Evolutionary conservation across 2,329 filamentous ascomycete species (phyloP), one percentile per base, ranked within the genome.

Genomic region (Diaporthe citrichinensis): DNA sequence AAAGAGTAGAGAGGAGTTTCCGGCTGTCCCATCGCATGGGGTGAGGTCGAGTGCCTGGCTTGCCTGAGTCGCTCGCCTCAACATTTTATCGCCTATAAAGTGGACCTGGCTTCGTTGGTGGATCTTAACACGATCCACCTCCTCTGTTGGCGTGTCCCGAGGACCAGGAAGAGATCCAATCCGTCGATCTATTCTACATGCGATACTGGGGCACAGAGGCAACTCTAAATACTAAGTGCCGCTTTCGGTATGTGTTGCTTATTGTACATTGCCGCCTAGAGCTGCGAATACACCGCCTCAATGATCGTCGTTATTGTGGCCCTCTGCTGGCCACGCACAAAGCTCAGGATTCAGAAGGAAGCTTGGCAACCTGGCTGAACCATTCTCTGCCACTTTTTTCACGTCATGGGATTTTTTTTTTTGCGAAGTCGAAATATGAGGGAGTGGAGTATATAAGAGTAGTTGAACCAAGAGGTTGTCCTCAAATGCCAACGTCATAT

Each of bases 271-370:
- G 57, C 57, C 31, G 36, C 58, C 58, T 61, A 31, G 34, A 55
- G 53, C 28, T 15, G 25, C 53, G 12, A 41, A 41, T 61, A 61
- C 58, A 61, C 61, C 28, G 61, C 61, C 61, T 34, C 25, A 65
- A 39, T 34, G 61, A 65, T 65, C 61, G 61, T 49, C 61, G 61
- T 12, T 65, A 34, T 34, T 31, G 25, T n/a, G 25, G 41, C 41
- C 17, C 25, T 46, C 59, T 25, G 39, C 41, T 49, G 41, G 61
- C 61, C n/a, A 49, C 20, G 7, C 41, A 17, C 41, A 44, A 44
- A 61, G 36, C 23, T 17, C 10, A 61, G 58, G 58, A 65, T 65
- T 25, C 41, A 49, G 41, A 49, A 49, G 61, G 61, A 49, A 34
- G 61, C 61, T 65, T 65, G 61, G 61, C 61, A n/a, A 4, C 4